These are phyloP conservation scores for Arctium minus DNA, from an alignment of 129 eudicot genomes.

Conservation along the genomic window DNA sequence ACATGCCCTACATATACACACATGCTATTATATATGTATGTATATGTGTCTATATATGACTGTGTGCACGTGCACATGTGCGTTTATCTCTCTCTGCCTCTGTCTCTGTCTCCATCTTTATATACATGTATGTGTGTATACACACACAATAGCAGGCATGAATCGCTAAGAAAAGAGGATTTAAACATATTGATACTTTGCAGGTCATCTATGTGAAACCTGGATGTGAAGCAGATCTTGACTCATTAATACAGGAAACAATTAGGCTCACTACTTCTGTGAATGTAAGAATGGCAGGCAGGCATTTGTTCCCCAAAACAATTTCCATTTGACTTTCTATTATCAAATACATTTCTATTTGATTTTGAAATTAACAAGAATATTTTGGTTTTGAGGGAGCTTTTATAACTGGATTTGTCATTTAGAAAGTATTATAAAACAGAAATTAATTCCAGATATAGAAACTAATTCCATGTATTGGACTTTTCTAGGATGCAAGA, in stretches of 20 bases:
- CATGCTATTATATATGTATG: not conserved
- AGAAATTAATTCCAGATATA: not conserved
- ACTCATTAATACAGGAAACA: constrained; percentile 73
- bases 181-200: constrained; percentile 6
- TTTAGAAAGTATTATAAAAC: not conserved
- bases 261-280: constrained; percentile 71
- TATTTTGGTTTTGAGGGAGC: constrained; percentile 12
- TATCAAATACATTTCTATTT: constrained; percentile 1
- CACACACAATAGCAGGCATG: not conserved
- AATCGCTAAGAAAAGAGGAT: not conserved
- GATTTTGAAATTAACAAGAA: not conserved
- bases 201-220: constrained; percentile 93
- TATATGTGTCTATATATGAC: not conserved
- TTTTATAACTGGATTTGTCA: not conserved
- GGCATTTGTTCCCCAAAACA: not conserved
- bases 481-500: constrained; percentile 9
- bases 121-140: not conserved
- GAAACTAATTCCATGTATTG: not conserved
- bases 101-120: not conserved
- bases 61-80: not conserved
- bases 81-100: not conserved
- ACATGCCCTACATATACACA: too few species aligned
- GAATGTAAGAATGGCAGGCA: constrained; percentile 35
- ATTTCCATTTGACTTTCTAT: not conserved
- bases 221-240: constrained; percentile 87